Evolutionary conservation across 768 basidiomycete species (phyloP), one percentile per base, ranked within the genome.

Genomic region (Fistulinella prunicolor): DNA sequence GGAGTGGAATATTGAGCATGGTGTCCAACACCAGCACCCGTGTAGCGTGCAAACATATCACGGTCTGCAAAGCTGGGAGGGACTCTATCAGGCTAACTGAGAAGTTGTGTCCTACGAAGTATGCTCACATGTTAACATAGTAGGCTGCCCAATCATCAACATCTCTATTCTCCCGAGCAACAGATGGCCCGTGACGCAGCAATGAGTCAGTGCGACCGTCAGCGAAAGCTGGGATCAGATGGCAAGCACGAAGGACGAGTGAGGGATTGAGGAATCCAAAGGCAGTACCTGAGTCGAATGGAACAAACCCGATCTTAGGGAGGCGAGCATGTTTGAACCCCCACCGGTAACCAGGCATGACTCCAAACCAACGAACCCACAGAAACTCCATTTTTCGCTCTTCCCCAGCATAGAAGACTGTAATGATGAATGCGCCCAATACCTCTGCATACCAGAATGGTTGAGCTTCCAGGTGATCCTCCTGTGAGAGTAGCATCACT

Each of bases 321-420:
- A 67, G 55, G 2, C 42, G 34, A 10, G 56, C 39, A 3, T 45
- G 21, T 19, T 44, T 46, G 23, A 54, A 35, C 1, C 60, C 56
- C 45, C 47, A 49, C 16, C 20, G 16, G 23, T 49, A 44, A 1
- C 46, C 39, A 0, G 50, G 53, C 10, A 55, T 44, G 3, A 37
- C 35, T 7, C 58, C 53, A 17, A 62, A 42, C 65, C 65, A 65
- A 2, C 56, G 45, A 10, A 66, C 58, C 60, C 64, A 67, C 3
- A 67, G 32, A 5, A 67, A n/a, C 10, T 63, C 62, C 39, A 64
- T 55, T 0, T 4, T 35, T 12, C 42, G 52, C 1, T 49, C n/a
- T 0, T 2, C 8, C 4, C 43, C 53, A 2, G 30, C 13, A 24
- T 61, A 49, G 2, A 42, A 4, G 1, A 64, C 51, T 2, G 49